Base-by-base conservation (phyloP, 345 rosid species). In the Durio zibethinus region DNA sequence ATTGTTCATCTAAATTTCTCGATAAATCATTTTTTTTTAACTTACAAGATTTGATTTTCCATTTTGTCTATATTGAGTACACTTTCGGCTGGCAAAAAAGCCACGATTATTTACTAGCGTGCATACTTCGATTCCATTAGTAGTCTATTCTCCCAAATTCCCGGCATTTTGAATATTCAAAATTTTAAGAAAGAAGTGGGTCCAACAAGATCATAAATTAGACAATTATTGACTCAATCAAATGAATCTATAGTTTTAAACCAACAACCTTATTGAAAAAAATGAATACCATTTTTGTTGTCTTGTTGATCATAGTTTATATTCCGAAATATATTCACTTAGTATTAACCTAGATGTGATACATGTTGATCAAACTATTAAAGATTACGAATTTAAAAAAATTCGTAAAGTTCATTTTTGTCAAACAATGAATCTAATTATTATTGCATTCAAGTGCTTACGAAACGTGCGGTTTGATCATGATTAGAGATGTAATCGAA, bases 191-290 rank as follows among this genome's bases (percentile, higher is more conserved):
- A 23, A 21, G 2, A 61, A 7, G 43, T 57, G 79, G 76, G 81
- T 57, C 78, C 76, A 16, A 66, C 12, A 68, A 64, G 25, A 47
- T 81, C 42, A 62, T 74, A 8, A 47, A 68, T 25, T 29, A 2
- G 9, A 38, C 69, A 52, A 42, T 35, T 48, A 59, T 59, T 9
- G 59, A 60, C 76, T 52, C 23, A 38, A 67, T 74, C 33, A 3
- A 18, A 33, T 74, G 36, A 29, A 77, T 20, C 1, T 36, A n/a
- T 47, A 9, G 8, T 35, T 76, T 54, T 23, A 16, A 12, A 47
- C 20, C 61, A 74, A 72, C 75, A 50, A 72, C 75, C 75, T 33
- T 33, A n/a, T 72, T 50, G 75, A 52, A 33, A 71, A 29, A 1
- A 10, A 52, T 5, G 10, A 36, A 15, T 14, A 7, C 4, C 50